Percentiles rank a stretch among this genome's conserved stretches.
phyloP scores from a whole-genome alignment of 169 alveolate genomes.

The Nephromyces sp. region DNA sequence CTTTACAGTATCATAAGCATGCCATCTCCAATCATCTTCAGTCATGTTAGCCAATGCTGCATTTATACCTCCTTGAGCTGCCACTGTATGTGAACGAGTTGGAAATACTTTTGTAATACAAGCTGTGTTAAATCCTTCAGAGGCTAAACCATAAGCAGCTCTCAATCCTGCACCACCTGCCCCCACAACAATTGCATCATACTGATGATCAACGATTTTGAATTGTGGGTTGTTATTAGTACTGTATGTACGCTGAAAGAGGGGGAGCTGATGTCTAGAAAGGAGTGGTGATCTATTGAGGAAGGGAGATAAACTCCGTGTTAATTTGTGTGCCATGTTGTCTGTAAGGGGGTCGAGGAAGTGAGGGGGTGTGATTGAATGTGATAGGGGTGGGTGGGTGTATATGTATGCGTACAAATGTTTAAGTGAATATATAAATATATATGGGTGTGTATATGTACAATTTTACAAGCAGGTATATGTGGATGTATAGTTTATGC shows the following conservation, averaged over 20 bases:
- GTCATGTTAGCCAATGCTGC: slow-evolving; percentile 89
- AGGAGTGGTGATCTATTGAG: background rate
- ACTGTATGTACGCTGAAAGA: background rate
- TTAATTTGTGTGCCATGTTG: background rate
- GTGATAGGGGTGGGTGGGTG: background rate
- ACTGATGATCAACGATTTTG: slow-evolving; percentile 61
- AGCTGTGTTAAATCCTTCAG: slow-evolving; percentile 68
- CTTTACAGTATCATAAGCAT: slow-evolving; percentile 93
- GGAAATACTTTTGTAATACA: slow-evolving; percentile 91
- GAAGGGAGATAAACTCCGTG: background rate
- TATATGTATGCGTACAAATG: background rate
- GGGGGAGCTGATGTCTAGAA: background rate
- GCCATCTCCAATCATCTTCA: slow-evolving; percentile 98
- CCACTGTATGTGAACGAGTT: slow-evolving; percentile 96
- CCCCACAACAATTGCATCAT: slow-evolving; percentile 94
- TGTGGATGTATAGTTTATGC: background rate
- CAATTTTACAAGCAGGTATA: background rate
- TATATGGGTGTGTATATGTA: background rate
- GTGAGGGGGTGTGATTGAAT: background rate
- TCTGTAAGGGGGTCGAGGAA: background rate
- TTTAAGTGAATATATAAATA: background rate
- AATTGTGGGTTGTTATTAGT: background rate
- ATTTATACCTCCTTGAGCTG: slow-evolving; percentile 90
- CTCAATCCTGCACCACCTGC: slow-evolving; percentile 99
- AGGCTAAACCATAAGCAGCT: slow-evolving; percentile 86